Conservation (phyloP, 768 basidiomycete genomes). For the Suillus alpinus region DNA sequence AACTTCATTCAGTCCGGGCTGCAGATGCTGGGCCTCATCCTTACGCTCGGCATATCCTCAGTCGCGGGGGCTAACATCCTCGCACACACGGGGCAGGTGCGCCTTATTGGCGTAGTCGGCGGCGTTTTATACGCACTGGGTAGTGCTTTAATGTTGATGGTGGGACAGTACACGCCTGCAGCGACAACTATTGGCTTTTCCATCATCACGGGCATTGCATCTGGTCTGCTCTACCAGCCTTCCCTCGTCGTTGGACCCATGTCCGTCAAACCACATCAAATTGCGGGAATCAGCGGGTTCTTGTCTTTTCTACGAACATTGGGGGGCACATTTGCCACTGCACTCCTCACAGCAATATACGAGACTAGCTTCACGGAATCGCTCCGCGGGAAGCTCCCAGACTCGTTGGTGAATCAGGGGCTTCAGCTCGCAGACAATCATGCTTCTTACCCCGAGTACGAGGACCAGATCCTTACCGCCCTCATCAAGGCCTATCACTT, state of each 20-base stretch:
- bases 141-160: slow-evolving; percentile 31
- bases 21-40: slow-evolving; percentile 34
- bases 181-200: slow-evolving; percentile 29
- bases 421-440: slow-evolving; percentile 29
- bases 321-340: slow-evolving; percentile 34
- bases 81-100: slow-evolving; percentile 29
- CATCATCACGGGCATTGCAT: slow-evolving; percentile 28
- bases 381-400: slow-evolving; percentile 25
- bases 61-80: slow-evolving; percentile 34
- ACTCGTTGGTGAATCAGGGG: slow-evolving; percentile 28
- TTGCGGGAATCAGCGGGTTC: slow-evolving; percentile 36
- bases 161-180: slow-evolving; percentile 28
- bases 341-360: slow-evolving; percentile 32
- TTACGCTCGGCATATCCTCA: slow-evolving; percentile 31
- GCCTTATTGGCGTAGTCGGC: slow-evolving; percentile 29
- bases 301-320: slow-evolving; percentile 33
- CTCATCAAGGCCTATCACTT: slow-evolving; percentile 34
- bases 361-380: slow-evolving; percentile 32
- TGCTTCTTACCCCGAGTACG: slow-evolving; percentile 31
- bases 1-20: slow-evolving; percentile 30
- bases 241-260: slow-evolving; percentile 35
- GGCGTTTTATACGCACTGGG: slow-evolving; percentile 33
- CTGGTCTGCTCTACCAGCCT: slow-evolving; percentile 33
- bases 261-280: slow-evolving; percentile 31
- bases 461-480: slow-evolving; percentile 28